phyloP scores from a whole-genome alignment of 345 rosid genomes.

The Eucalyptus cloeziana region DNA sequence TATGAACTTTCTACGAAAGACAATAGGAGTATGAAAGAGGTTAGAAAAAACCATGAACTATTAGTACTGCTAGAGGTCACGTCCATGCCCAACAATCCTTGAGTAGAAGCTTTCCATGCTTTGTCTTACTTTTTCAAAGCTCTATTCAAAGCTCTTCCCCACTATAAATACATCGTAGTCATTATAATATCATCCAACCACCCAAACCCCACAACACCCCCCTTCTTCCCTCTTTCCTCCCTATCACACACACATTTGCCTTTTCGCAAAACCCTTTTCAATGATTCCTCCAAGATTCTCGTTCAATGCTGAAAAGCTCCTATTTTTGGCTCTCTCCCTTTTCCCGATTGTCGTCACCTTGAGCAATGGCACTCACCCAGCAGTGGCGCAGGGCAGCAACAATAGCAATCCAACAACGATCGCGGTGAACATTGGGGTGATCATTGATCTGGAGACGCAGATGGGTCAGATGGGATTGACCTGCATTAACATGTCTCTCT shows the following conservation, averaged over 20 bases:
- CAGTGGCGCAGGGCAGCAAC: neutral
- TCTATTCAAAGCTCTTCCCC: neutral
- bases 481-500: neutral
- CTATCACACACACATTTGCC: neutral
- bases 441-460: neutral
- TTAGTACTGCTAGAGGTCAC: too few species aligned
- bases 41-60: too few species aligned
- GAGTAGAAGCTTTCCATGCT: neutral
- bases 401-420: too few species aligned
- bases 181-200: neutral
- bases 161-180: neutral
- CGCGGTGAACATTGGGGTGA: neutral
- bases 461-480: neutral
- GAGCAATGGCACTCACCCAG: neutral
- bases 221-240: too few species aligned
- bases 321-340: neutral
- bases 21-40: too few species aligned
- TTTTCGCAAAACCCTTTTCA: neutral
- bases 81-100: too few species aligned
- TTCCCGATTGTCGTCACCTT: neutral
- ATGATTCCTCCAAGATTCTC: neutral
- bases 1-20: too few species aligned
- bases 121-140: neutral
- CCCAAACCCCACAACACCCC: too few species aligned
- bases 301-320: neutral